phyloP scores from a whole-genome alignment of 768 basidiomycete species.

The Suillus paluster region DNA sequence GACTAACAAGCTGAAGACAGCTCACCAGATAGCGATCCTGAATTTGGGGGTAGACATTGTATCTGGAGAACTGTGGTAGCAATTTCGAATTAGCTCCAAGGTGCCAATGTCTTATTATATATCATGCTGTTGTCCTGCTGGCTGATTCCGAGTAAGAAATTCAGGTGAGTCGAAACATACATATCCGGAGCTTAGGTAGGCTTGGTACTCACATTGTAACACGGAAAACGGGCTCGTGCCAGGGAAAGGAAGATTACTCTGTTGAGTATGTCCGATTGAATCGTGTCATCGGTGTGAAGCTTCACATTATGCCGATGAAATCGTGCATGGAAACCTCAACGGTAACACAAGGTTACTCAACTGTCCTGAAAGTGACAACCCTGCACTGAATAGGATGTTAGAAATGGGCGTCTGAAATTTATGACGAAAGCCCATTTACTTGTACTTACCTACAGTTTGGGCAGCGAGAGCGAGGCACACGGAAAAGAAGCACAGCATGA shows the following conservation, averaged over 20 bases:
- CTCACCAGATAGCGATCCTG: constrained; percentile 34
- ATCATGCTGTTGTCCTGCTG: background rate
- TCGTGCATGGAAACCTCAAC: constrained; percentile 16
- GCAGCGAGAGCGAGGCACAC: constrained; percentile 29
- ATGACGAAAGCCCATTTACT: background rate
- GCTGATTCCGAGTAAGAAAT: constrained; percentile 3
- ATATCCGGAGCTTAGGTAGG: background rate
- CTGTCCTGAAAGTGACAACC: background rate
- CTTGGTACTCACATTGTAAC: background rate
- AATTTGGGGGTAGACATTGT: constrained; percentile 26
- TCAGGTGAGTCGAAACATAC: background rate
- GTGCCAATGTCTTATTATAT: background rate
- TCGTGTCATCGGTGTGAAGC: constrained; percentile 15
- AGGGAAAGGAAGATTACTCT: constrained; percentile 4
- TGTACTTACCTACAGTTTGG: background rate
- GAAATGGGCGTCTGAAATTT: background rate
- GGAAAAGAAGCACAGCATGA: constrained; percentile 17
- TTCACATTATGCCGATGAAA: constrained; percentile 23
- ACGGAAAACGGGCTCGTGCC: background rate
- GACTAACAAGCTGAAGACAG: background rate
- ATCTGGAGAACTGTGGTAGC: background rate
- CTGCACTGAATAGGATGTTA: background rate
- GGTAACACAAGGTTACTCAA: constrained; percentile 1
- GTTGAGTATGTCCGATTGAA: constrained; percentile 24
- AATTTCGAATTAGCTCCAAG: background rate